Base-by-base conservation (phyloP, 768 basidiomycete species). In the Hypsizygus marmoreus region DNA sequence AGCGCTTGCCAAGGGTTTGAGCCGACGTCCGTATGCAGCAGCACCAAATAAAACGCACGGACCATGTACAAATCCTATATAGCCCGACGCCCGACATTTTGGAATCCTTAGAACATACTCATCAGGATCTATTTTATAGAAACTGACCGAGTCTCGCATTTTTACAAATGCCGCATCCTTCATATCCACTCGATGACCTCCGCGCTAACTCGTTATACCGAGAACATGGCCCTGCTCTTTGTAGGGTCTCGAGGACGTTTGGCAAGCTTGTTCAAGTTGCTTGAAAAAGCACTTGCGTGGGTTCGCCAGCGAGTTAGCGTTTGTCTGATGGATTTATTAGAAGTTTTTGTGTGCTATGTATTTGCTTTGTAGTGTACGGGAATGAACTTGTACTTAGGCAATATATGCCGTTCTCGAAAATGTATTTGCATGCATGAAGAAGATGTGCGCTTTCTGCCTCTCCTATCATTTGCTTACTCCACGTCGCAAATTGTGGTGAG, bases 71-170 rank as follows among this genome's bases (percentile, higher is more conserved):
- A 41, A 16, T 29, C 2, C 30, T 49, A 47, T 50, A 50, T 46
- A 50, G 50, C 26, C 37, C 40, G 24, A n/a, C 6, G 13, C 29
- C 10, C 9, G 17, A 14, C 28, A 40, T 25, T 4, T 2, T 30
- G 19, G 51, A 34, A 40, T 52, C 32, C 43, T 40, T 46, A 47
- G 43, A 45, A 40, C 47, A 49, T 49, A 49, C 47, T 49, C 47
- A 49, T 49, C 47, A 49, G 47, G 47, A 49, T 49, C 47, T 49
- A 49, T 49, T 49, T 49, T 49, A 49, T 49, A 49, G 47, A 49
- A 49, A 49, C 47, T 49, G 47, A 49, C 47, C 47, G 47, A 49
- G 47, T 49, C 47, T 49, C 47, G 47, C 47, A 49, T 49, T 49
- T 49, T 49, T 49, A 49, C 47, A 49, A 49, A 49, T 49, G 47